Base-by-base conservation (phyloP, 2,329 filamentous ascomycete genomes). In the Cladorrhinum sp. region DNA sequence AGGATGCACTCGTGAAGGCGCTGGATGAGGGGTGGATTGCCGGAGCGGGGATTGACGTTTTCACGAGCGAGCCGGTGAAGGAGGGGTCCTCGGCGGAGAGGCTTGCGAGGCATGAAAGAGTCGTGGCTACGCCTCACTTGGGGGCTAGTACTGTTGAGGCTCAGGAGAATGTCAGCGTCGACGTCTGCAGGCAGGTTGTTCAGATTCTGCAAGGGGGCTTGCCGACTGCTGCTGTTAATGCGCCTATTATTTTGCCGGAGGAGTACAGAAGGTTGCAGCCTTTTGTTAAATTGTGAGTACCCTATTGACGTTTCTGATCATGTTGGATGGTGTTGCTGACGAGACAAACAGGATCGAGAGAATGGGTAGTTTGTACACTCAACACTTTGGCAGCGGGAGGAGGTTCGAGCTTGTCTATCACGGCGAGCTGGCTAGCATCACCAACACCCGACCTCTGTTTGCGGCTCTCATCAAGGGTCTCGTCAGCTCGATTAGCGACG, bases 61-160 rank as follows among this genome's bases (percentile, higher is more conserved):
- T 91, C 72, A 91, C 89, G 0, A 81, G 82, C 3, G 91, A 95
- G 70, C 91, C 91, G 4, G 65, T 72, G 2, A 74, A 78, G n/a
- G 71, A 77, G 32, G 77, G 78, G 32, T 86, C 86, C 1, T 77
- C 82, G 3, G 88, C 90, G 1, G 81, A 80, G 10, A 80, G 79
- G 50, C 78, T 95, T 8, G 83, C 89, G 59, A 79, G 78, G 9
- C 90, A 93, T 66, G 83, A 86, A 0, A 87, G 85, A 65, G 89
- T 92, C 0, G 86, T 93, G 1, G 86, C 86, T 1, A 93, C 91
- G 7, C 91, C 91, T 1, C 91, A 95, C 72, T 79, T 95, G 0
- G 90, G 90, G 7, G 91, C 91, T 0, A 91, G 87, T 0, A 95
- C 91, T 0, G 82, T 89, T 32, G 91, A 95, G 78, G 91, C 91